These are phyloP conservation scores for Boletus sp. DNA, from an alignment of 1,284 basidiomycete species.

Conservation along the genomic window DNA sequence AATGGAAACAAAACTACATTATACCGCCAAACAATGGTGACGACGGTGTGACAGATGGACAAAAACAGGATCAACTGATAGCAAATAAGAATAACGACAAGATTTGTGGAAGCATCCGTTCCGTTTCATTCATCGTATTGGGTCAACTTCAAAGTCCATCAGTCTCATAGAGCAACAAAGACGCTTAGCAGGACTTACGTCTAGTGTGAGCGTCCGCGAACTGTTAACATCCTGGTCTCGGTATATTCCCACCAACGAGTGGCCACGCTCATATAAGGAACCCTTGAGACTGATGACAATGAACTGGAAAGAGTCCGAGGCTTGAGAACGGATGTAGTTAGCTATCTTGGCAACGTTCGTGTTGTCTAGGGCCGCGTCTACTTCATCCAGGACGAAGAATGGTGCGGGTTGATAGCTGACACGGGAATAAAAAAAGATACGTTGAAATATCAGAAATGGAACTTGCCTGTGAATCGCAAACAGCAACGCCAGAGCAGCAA, in stretches of 20 bases:
- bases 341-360: conserved; percentile 94
- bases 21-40: background rate
- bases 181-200: conserved; percentile 56
- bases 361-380: conserved; percentile 96
- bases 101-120: background rate
- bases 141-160: conserved; percentile 32
- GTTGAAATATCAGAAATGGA: background rate
- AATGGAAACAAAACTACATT: conserved; percentile 6
- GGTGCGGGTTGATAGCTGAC: conserved; percentile 93
- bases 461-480: conserved; percentile 92
- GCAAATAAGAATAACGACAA: conserved; percentile 29
- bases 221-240: conserved; percentile 93
- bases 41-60: background rate
- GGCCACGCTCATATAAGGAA: conserved; percentile 86
- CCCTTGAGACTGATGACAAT: conserved; percentile 96
- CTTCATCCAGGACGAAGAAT: conserved; percentile 98
- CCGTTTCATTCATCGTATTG: conserved; percentile 39
- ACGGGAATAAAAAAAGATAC: background rate
- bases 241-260: conserved; percentile 92
- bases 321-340: conserved; percentile 82
- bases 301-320: conserved; percentile 86
- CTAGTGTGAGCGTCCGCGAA: conserved; percentile 84
- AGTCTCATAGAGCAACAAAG: conserved; percentile 4
- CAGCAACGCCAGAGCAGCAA: conserved; percentile 91
- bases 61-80: conserved; percentile 10